A percentile compares a stretch with the other conserved stretches of the same genome.
Evolutionary conservation across 176 grass and related monocot species (phyloP).

Genomic region (Tillandsia leiboldiana): DNA sequence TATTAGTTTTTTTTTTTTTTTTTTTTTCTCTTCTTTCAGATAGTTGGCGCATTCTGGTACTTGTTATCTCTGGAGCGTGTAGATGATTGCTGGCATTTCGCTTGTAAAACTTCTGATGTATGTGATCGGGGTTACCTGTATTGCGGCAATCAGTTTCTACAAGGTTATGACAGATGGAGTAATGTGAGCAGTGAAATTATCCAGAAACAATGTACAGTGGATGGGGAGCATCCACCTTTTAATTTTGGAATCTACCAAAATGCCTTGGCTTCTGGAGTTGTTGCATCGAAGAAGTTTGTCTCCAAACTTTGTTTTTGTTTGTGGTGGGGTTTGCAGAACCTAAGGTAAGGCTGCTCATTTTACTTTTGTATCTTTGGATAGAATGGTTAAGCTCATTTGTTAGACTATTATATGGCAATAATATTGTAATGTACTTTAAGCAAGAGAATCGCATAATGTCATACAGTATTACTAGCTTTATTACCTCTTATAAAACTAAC

Average conservation of each 20-base stretch:
- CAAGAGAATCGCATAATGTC: too few species aligned
- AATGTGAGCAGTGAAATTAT: conserved; percentile 39
- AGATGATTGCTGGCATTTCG: conserved; percentile 55
- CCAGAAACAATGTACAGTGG: conserved; percentile 32
- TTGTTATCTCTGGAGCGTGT: conserved; percentile 53
- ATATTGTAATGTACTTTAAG: too few species aligned
- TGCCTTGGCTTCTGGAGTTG: conserved; percentile 48
- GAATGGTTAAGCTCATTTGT: too few species aligned
- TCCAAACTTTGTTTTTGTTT: conserved; percentile 74
- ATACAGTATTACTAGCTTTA: too few species aligned
- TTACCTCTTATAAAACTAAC: too few species aligned
- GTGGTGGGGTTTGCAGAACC: conserved; percentile 89
- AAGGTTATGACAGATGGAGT: conserved; percentile 39
- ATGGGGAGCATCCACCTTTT: conserved; percentile 30
- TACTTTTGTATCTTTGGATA: neutral
- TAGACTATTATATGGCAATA: too few species aligned
- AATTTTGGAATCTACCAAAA: conserved; percentile 65
- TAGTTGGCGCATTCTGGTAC: conserved; percentile 89
- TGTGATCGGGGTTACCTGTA: conserved; percentile 59
- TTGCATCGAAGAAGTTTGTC: conserved; percentile 25
- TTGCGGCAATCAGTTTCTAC: conserved; percentile 30
- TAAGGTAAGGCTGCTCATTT: conserved; percentile 35
- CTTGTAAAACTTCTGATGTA: conserved; percentile 33
- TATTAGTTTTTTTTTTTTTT: neutral
- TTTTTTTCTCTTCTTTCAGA: conserved; percentile 29